Percentiles rank a stretch among this genome's conserved stretches.
Evolutionary conservation across 176 grass and related monocot genomes (phyloP).

Genomic region (Triticum aestivum): DNA sequence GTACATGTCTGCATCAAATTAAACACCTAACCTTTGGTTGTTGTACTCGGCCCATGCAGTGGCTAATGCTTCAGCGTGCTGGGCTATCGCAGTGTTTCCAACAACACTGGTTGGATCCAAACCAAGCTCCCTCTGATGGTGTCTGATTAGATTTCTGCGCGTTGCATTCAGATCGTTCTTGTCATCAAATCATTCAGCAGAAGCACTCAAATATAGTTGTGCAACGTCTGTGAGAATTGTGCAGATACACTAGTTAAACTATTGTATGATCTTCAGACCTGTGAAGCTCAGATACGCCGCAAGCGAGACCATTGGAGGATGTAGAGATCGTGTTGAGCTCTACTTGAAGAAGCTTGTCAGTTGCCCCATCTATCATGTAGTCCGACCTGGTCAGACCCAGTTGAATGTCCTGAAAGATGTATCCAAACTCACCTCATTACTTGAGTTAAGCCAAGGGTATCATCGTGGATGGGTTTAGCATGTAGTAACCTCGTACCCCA

Average conservation of each 20-base stretch:
- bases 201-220: not conserved
- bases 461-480: too few species aligned
- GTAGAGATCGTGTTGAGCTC: conserved; percentile 74
- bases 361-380: conserved; percentile 63
- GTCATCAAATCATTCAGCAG: not conserved
- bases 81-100: conserved; percentile 26
- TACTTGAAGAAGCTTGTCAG: conserved; percentile 56
- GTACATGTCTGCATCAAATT: not conserved
- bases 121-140: conserved; percentile 23
- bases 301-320: conserved; percentile 62
- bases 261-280: conserved; percentile 15
- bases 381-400: conserved; percentile 63
- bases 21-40: conserved; percentile 34
- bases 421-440: too few species aligned
- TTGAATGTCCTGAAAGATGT: conserved; percentile 48
- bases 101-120: conserved; percentile 27
- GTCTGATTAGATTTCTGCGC: conserved; percentile 33
- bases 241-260: too few species aligned
- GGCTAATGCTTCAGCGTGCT: conserved; percentile 42
- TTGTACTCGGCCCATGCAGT: conserved; percentile 47
- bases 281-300: conserved; percentile 57
- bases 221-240: not conserved
- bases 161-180: not conserved
- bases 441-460: too few species aligned
- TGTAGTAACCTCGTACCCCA: too few species aligned